Evolutionary conservation across 2,329 filamentous ascomycete genomes (phyloP), one percentile per base, ranked within the genome.

Genomic region (Trichoderma guizhouense): DNA sequence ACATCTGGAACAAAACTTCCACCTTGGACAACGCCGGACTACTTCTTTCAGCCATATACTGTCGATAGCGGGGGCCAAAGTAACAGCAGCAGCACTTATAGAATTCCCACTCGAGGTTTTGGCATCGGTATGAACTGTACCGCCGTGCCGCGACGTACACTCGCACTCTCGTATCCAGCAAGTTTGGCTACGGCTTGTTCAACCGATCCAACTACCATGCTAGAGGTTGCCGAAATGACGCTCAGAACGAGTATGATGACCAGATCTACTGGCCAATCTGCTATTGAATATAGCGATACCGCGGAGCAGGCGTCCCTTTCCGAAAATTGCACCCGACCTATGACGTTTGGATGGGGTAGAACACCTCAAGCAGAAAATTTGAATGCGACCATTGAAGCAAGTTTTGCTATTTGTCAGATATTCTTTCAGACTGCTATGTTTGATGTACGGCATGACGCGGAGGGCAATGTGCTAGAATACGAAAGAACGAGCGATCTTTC

Each of bases 21-120:
- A 0, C 75, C 86, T 0, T 90, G 89, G 88, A 81, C 84, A 0
- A 83, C 86, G 1, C 30, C 77, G 0, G 74, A 81, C 18, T 18
- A 57, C 26, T 8, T 57, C 24, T 30, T 28, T 18, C 14, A 53
- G 28, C 15, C 43, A 34, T 62, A 58, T 14, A 43, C 24, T 1
- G 9, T 65, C 24, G 36, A 51, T 7, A 57, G 51, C 28, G 24
- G n/a, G 2, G 32, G 11, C 9, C 15, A 26, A 21, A 26, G 26
- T 28, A 71, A 43, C 7, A 62, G 32, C 32, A 57, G 34, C 26
- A 39, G 21, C 18, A 71, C 32, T 21, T 67, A 63, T 30, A 15
- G 9, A 21, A 26, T 78, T 0, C 11, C 18, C 0, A 80, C 79
- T 0, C 73, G 76, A 4, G 81, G 81, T 0, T 81, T 79, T 26